These are phyloP conservation scores for Rhizopus microsporus DNA, from an alignment of 371 early-diverging fungal genomes.

Conservation along the genomic window DNA sequence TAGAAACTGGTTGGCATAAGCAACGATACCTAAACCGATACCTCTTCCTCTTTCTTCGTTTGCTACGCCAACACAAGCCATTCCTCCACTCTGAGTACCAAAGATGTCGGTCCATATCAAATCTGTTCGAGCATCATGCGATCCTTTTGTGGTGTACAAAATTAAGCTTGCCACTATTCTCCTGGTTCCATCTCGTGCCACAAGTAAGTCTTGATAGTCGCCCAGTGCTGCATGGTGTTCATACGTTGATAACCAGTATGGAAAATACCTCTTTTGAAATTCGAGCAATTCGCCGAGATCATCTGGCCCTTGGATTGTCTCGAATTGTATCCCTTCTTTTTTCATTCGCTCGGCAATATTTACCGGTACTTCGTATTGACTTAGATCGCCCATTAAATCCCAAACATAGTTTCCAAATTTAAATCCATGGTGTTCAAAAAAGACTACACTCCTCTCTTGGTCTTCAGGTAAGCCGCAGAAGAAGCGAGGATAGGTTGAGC, in stretches of 20 bases:
- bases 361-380: constrained; percentile 26
- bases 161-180: constrained; percentile 25
- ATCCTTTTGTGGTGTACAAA: constrained; percentile 3
- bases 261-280: constrained; percentile 43
- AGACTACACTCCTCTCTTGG: constrained; percentile 20
- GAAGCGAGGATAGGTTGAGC: constrained; percentile 51
- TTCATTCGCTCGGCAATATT: constrained; percentile 29
- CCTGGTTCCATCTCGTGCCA: constrained; percentile 38
- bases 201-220: constrained; percentile 46
- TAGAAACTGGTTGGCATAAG: constrained; percentile 40
- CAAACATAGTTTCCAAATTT: constrained; percentile 22
- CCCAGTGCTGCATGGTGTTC: constrained; percentile 45
- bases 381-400: constrained; percentile 37
- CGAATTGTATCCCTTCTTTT: constrained; percentile 40
- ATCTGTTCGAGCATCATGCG: constrained; percentile 18
- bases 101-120: constrained; percentile 32
- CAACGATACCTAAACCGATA: constrained; percentile 44
- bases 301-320: constrained; percentile 24
- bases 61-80: constrained; percentile 54
- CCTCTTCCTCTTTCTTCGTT: constrained; percentile 44
- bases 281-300: constrained; percentile 28
- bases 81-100: constrained; percentile 39
- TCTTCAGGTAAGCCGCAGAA: constrained; percentile 46
- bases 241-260: constrained; percentile 44
- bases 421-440: constrained; percentile 48